A percentile compares a stretch with the other conserved stretches of the same genome.
Evolutionary conservation across 345 rosid genomes (phyloP).

Genomic region (Capsella bursapastoris): DNA sequence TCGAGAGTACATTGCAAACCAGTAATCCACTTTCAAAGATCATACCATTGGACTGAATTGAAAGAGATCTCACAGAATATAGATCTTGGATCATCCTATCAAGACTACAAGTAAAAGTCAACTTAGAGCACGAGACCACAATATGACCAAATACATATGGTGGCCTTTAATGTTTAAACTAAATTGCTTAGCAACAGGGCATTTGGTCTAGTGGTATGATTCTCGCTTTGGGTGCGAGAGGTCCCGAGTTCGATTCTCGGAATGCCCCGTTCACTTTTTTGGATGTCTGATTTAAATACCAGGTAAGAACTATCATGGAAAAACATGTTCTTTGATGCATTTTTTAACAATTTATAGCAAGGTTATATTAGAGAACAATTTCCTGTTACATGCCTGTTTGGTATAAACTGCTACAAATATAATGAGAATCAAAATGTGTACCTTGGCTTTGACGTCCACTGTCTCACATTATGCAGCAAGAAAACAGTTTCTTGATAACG

Average conservation of each 20-base stretch:
- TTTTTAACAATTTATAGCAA: background rate
- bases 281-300: background rate
- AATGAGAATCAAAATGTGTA: background rate
- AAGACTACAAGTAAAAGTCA: background rate
- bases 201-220: conserved; percentile 91
- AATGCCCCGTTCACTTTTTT: conserved; percentile 56
- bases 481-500: background rate
- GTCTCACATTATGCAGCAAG: background rate
- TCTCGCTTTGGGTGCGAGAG: conserved; percentile 91
- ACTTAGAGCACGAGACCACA: background rate
- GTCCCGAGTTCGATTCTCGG: conserved; percentile 77
- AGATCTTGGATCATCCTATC: background rate
- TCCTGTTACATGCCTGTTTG: background rate
- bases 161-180: background rate
- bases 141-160: background rate
- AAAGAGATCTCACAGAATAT: too few relatives aligned
- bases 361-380: background rate
- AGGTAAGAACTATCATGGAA: too few relatives aligned
- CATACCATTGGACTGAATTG: too few relatives aligned
- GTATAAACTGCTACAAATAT: background rate
- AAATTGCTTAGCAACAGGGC: conserved; percentile 42
- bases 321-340: too few relatives aligned
- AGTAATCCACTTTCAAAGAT: too few relatives aligned
- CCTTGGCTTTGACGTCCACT: background rate
- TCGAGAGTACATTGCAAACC: too few relatives aligned